A percentile compares a stretch with the other conserved stretches of the same genome.
phyloP scores from a whole-genome alignment of 768 basidiomycete species.

The Paxillus involutus region DNA sequence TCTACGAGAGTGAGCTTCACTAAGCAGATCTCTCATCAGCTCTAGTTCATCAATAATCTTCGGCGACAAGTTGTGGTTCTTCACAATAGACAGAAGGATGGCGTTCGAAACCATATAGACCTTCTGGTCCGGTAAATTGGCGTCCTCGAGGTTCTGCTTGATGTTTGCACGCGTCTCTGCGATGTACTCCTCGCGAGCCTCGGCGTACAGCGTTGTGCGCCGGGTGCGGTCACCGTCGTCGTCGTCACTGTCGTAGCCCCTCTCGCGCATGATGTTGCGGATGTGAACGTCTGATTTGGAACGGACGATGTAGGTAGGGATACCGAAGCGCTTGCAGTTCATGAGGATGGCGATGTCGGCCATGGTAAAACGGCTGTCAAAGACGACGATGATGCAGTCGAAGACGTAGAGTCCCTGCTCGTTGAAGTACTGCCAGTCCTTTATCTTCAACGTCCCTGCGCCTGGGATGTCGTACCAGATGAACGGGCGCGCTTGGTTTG shows the following conservation, averaged over 20 bases:
- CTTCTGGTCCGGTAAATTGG: constrained; percentile 18
- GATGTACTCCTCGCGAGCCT: constrained; percentile 21
- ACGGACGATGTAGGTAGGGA: constrained; percentile 22
- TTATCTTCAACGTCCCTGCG: constrained; percentile 17
- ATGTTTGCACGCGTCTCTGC: constrained; percentile 16
- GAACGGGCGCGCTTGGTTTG: constrained; percentile 9
- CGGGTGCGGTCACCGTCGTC: constrained; percentile 4
- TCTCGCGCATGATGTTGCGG: constrained; percentile 15
- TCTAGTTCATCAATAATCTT: constrained; percentile 16
- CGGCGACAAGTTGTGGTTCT: background rate
- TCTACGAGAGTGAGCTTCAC: constrained; percentile 11
- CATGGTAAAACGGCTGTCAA: constrained; percentile 22
- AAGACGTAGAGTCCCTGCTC: constrained; percentile 24
- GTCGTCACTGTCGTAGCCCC: constrained; percentile 19
- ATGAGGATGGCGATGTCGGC: constrained; percentile 21
- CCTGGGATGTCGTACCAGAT: constrained; percentile 26
- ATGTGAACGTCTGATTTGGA: constrained; percentile 25
- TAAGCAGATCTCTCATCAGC: constrained; percentile 11
- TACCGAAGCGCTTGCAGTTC: constrained; percentile 13
- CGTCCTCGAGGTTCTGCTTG: constrained; percentile 10
- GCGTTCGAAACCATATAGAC: constrained; percentile 22
- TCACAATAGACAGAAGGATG: constrained; percentile 10
- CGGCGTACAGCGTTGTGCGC: constrained; percentile 5
- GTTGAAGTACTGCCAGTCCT: constrained; percentile 24
- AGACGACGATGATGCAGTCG: constrained; percentile 22